Conservation (phyloP, 352 stramenopile species). For the Phytophthora litchii region DNA sequence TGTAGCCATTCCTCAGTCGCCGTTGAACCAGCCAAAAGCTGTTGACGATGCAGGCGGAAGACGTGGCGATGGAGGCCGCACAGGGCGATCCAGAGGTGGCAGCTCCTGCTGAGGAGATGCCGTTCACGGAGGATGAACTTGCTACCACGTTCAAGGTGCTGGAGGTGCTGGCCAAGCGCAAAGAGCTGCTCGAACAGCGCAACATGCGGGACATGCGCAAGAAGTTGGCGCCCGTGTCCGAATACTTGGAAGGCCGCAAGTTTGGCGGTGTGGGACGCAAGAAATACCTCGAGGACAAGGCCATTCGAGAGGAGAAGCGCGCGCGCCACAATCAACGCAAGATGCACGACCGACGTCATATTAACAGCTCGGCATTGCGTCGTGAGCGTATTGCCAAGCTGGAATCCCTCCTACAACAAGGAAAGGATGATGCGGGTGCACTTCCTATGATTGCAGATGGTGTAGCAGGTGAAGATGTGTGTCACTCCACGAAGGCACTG, state of each 20-base stretch:
- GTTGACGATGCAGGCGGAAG: slow-evolving; percentile 44
- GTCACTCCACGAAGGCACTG: slow-evolving; percentile 48
- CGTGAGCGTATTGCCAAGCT: slow-evolving; percentile 92
- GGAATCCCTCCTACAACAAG: slow-evolving; percentile 88
- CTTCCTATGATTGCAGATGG: slow-evolving; percentile 93
- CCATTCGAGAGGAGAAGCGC: slow-evolving; percentile 84
- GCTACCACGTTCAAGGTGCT: slow-evolving; percentile 70
- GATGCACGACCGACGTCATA: slow-evolving; percentile 94
- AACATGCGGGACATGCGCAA: slow-evolving; percentile 84
- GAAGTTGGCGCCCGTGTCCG: slow-evolving; percentile 73
- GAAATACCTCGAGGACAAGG: slow-evolving; percentile 90
- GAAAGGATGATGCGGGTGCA: slow-evolving; percentile 50
- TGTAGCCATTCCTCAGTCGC: slow-evolving; percentile 12
- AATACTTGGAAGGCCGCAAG: slow-evolving; percentile 85
- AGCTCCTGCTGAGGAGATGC: slow-evolving; percentile 49
- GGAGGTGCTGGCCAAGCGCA: slow-evolving; percentile 54
- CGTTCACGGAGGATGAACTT: slow-evolving; percentile 77
- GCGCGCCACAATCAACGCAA: slow-evolving; percentile 84
- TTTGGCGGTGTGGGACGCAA: slow-evolving; percentile 84
- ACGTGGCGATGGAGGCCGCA: slow-evolving; percentile 31
- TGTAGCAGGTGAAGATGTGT: slow-evolving; percentile 70
- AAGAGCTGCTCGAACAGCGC: slow-evolving; percentile 64
- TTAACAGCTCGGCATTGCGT: slow-evolving; percentile 91
- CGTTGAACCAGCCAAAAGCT: slow-evolving; percentile 13
- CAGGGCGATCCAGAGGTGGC: slow-evolving; percentile 8